Evolutionary conservation across 306 rosid species (phyloP), one percentile per base, ranked within the genome.

Genomic region (Lathyrus oleraceus): DNA sequence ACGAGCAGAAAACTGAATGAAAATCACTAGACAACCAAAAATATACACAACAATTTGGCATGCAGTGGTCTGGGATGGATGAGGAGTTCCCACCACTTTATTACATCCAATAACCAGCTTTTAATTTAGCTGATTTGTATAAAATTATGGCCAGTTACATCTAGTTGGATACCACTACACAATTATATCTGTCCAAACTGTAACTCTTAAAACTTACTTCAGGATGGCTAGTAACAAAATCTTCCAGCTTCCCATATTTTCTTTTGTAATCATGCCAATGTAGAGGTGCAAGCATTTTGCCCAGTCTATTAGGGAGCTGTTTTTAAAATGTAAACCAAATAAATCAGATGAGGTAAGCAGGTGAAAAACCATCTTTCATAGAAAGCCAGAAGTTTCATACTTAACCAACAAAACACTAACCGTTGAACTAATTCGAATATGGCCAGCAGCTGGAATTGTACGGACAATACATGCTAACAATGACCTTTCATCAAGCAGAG

Each of bases 281-380:
- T 61, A 95, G 74, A 59, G 99, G 99, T 38, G 99, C 96, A 75
- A 95, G 99, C 99, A 95, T 91, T 87, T 91, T 95, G 76, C 88
- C 92, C 67, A 95, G 87, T 77, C 99, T 87, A 72, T 91, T 95
- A 8, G 99, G 99, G 67, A 95, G 88, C 97, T 95, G 90, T 63
- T 40, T 67, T 70, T 39, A 23, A 75, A 76, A 69, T 30, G 56
- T 42, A 57, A 62, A 12, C 57, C 32, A 70, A 43, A 58, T 45
- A 23, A 67, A 71, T 60, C 60, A 43, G 61, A 66, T 39, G 17
- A 25, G 23, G 13, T 48, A 17, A 25, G 11, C 36, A 53, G 51
- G 25, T 44, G 58, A 48, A 12, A 69, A 13, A 38, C 0, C 77
- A 58, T 9, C 5, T 77, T 32, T 36, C 9, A 19, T 19, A 38